Base-by-base conservation (phyloP, 1,284 basidiomycete genomes). In the Ceraceosorus guamensis region DNA sequence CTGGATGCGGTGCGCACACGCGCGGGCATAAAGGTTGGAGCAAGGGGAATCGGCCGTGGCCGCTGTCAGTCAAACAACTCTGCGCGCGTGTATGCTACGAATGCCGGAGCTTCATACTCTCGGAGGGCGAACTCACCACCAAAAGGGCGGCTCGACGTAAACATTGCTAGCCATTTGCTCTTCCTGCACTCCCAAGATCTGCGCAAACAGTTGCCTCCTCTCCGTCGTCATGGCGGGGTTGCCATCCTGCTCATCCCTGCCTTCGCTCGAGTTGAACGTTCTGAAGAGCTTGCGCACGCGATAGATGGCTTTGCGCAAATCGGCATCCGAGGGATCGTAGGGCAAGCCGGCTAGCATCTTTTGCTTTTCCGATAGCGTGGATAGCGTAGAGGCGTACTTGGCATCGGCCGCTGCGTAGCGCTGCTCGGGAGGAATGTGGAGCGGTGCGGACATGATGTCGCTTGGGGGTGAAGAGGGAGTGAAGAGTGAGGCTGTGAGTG, bases 131-230 rank as follows among this genome's bases (percentile, higher is more conserved):
- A 48, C 58, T 37, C 51, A 63, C 57, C 55, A 56, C 34, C 44
- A 61, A 24, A 67, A 62, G 0, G 63, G 63, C 3, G 65, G 65
- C 30, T 68, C 66, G 24, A 68, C 53, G 31, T 60, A 59, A 33
- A 67, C 55, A 11, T 34, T 46, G 4, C 50, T 6, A 13, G 48
- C 43, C 37, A 41, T 41, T 11, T 55, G 37, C 11, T 53, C 57
- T 11, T 52, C 13, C 11, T 39, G 34, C 3, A 67, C 32, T 1
- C 41, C 46, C 11, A 65, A 53, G 6, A 68, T 39, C 8, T 68
- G 46, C 34, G 55, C 53, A 6, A 67, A 33, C 5, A 68, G 16
- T 6, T 39, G 32, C 13, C 65, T 50, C 10, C 62, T 44, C 31
- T 61, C 51, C 7, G 44, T 50, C 1, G 55, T 58, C 32, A 54